Evolutionary conservation across 805 yeast species (phyloP).

Genomic region (Nakazawaea peltata): DNA sequence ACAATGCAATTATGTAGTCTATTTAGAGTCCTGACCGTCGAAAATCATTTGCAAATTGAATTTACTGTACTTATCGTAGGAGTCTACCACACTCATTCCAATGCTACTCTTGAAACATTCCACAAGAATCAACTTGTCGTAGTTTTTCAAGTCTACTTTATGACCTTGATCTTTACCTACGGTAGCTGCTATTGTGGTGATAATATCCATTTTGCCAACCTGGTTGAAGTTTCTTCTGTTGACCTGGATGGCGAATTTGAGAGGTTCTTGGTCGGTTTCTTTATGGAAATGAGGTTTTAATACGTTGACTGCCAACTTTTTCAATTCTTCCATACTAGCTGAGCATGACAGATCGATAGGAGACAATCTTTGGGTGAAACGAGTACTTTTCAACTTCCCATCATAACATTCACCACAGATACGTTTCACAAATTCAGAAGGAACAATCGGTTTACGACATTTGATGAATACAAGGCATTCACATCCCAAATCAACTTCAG

Average conservation of each 20-base stretch:
- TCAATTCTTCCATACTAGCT: conserved; percentile 62
- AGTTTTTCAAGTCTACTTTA: conserved; percentile 69
- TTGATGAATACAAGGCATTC: conserved; percentile 85
- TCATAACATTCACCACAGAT: conserved; percentile 55
- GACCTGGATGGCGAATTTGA: conserved; percentile 73
- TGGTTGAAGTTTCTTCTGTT: conserved; percentile 71
- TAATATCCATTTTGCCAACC: conserved; percentile 64
- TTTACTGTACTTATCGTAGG: conserved; percentile 52
- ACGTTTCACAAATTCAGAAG: conserved; percentile 58
- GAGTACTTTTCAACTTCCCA: conserved; percentile 47
- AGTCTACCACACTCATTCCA: conserved; percentile 78
- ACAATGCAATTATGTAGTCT: not conserved
- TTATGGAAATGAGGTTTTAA: conserved; percentile 62
- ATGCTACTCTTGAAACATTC: conserved; percentile 85
- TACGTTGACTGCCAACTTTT: conserved; percentile 49
- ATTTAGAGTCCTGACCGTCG: conserved; percentile 26
- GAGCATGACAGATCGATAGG: conserved; percentile 74
- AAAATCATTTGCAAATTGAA: conserved; percentile 80
- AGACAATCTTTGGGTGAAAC: conserved; percentile 69
- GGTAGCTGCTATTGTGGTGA: conserved; percentile 58
- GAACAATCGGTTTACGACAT: conserved; percentile 69
- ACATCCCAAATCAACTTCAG: conserved; percentile 59
- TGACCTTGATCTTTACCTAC: conserved; percentile 70
- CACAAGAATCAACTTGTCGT: conserved; percentile 70
- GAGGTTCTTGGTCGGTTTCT: conserved; percentile 27